A percentile compares a stretch with the other conserved stretches of the same genome.
These are phyloP conservation scores for Chlorella sp. DNA, from an alignment of 139 green algal genomes.

Conservation along the genomic window DNA sequence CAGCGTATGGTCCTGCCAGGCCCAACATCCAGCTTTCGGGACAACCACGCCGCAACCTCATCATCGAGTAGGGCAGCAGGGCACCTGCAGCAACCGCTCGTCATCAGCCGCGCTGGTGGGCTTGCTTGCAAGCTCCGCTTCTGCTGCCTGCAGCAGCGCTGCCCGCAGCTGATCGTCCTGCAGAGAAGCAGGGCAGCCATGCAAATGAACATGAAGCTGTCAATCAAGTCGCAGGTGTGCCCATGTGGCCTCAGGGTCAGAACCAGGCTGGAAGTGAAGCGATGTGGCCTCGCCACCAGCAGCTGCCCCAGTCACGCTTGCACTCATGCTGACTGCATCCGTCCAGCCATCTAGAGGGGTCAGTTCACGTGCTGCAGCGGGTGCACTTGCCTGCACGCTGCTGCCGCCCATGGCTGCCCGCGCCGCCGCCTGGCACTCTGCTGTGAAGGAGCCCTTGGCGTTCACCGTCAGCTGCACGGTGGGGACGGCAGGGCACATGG, in stretches of 20 bases:
- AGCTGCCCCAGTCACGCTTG: no score
- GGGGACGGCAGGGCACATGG: not conserved
- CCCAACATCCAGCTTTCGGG: no score
- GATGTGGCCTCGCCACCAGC: no score
- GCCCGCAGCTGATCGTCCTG: not conserved
- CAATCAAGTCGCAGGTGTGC: no score
- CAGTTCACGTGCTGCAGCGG: not conserved
- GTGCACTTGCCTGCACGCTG: not conserved
- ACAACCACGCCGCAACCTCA: no score
- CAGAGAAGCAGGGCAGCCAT: no score
- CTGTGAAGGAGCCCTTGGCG: conserved; percentile 37
- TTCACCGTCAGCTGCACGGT: conserved; percentile 20
- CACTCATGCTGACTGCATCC: no score
- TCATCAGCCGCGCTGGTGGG: conserved; percentile 34
- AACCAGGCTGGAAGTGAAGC: no score
- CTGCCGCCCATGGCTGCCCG: not conserved
- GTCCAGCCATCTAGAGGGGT: no score
- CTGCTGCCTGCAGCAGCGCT: not conserved
- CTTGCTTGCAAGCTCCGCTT: conserved; percentile 34
- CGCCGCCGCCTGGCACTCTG: conserved; percentile 24
- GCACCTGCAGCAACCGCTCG: conserved; percentile 34
- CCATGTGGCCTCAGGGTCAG: no score
- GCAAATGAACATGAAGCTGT: no score
- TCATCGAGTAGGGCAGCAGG: not conserved
- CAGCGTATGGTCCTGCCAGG: no score